Conservation (phyloP, 805 yeast species). For the Vanderwaltozyma tropicalis region DNA sequence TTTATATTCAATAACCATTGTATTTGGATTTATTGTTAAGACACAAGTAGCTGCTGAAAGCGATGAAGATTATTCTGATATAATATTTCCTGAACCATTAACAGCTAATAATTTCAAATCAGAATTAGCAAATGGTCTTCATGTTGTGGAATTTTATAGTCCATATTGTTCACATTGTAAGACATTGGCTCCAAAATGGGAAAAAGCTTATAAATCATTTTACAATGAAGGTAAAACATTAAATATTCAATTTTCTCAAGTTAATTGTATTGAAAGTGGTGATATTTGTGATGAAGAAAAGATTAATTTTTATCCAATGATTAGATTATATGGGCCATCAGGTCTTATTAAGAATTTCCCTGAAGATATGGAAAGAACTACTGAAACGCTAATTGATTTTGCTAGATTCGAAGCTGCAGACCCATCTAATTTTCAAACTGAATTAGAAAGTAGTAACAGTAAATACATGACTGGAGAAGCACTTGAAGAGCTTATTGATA, state of each 20-base stretch:
- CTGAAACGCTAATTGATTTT: conserved; percentile 41
- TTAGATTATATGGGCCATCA: conserved; percentile 58
- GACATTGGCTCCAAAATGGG: conserved; percentile 75
- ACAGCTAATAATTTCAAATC: conserved; percentile 41
- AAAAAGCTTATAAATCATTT: conserved; percentile 44
- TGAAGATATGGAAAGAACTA: conserved; percentile 30
- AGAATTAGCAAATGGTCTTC: conserved; percentile 41
- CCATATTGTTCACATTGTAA: conserved; percentile 85
- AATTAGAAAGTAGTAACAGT: conserved; percentile 34
- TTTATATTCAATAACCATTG: too few relatives aligned
- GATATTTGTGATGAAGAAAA: conserved; percentile 70
- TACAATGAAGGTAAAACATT: conserved; percentile 35
- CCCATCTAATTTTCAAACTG: not conserved
- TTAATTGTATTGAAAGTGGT: conserved; percentile 78
- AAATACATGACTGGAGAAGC: conserved; percentile 31
- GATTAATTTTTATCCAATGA: conserved; percentile 54
- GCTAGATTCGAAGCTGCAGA: conserved; percentile 42
- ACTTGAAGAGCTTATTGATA: conserved; percentile 37
- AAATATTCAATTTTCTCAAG: conserved; percentile 55
- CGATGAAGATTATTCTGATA: not conserved
- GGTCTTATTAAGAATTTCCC: conserved; percentile 42
- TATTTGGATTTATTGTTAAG: too few relatives aligned
- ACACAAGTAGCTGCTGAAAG: too few relatives aligned
- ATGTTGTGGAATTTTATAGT: conserved; percentile 80
- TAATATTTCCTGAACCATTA: conserved; percentile 39